Evolutionary conservation across 495 filamentous ascomycete species (phyloP), one percentile per base, ranked within the genome.

Genomic region (Rusavskia elegans): DNA sequence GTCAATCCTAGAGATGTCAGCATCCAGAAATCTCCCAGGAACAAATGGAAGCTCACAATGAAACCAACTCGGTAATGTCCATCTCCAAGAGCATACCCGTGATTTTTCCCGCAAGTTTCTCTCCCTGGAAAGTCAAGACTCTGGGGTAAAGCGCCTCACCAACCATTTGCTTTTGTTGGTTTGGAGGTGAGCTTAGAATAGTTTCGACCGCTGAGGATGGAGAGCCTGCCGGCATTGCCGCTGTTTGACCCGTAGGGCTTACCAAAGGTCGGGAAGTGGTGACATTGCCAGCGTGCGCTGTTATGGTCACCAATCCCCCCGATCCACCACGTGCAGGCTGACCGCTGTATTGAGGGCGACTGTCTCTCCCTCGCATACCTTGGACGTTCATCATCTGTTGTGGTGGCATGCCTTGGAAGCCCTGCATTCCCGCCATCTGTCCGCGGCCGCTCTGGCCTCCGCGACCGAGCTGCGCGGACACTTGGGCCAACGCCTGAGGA

Each of bases 1-100:
- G 63, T 89, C 83, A 60, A 92, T 82, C 50, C 92, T 98, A 53
- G 36, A 45, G 51, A 44, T 53, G 53, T 67, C 55, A 65, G 61
- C 60, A 53, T 49, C 17, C 35, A 29, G 6, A 0, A 8, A 37
- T 16, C 16, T 44, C 14, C 6, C 9, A 25, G n/a, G 14, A 21
- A 36, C 40, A 23, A 14, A 25, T 37, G 55, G 45, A 57, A 53
- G 89, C 92, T 87, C 81, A 98, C 92, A 99, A 76, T 67, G 83
- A 84, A 62, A 99, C 70, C 56, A 99, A 71, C 74, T 99, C 92
- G 45, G 72, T 57, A 65, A 96, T 96, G 56, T 96, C 92, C 92
- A 99, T 99, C 78, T 99, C 92, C 59, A 99, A 65, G 61, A 99
- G 80, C 92, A 99, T 99, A 68, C 92, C 92, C 54, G 92, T 99